Base-by-base conservation (phyloP, 495 filamentous ascomycete genomes). In the Antarctomyces pellizariae region DNA sequence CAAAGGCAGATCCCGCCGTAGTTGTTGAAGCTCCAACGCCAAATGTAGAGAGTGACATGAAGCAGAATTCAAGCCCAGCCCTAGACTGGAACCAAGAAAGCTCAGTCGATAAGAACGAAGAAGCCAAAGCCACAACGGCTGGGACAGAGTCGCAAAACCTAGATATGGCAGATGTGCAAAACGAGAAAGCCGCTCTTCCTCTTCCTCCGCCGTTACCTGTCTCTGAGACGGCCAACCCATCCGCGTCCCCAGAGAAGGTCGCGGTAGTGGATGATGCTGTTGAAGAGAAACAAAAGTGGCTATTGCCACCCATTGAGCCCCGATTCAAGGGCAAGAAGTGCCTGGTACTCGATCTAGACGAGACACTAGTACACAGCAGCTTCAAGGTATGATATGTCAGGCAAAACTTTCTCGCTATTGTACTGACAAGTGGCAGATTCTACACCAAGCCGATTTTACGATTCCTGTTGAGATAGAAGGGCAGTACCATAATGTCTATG, bases 401-500 rank as follows among this genome's bases (percentile, higher is more conserved):
- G 24, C 16, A 15, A 16, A 32, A n/a, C 12, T 11, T 17, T 31
- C 13, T 13, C 16, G 24, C 8, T 24, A 18, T 34, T 8, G 34
- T 26, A 35, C 49, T 44, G 41, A 57, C 35, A 7, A 34, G 16
- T 16, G 28, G 11, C 36, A 97, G 86, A 83, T 95, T 36, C 64
- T 99, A 23, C 78, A 95, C 37, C 84, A 93, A 55, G 89, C 86
- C 23, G 86, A 99, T 53, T 93, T 99, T 41, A 99, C 89, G 7
- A 95, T 99, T 45, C 86, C 86, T 1, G 89, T 99, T 17, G 86
- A 99, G 45, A 99, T 99, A 32, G 86, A 99, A 49, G 86, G 86
- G 9, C 86, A 92, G 45, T 93, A 82, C 44, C 86, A 99, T 49
- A 99, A 99, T 38, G 90, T 99, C 24, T 99, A 99, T 46, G 86